Base-by-base conservation (phyloP, 257 asterid genomes). In the Datura wrightii region DNA sequence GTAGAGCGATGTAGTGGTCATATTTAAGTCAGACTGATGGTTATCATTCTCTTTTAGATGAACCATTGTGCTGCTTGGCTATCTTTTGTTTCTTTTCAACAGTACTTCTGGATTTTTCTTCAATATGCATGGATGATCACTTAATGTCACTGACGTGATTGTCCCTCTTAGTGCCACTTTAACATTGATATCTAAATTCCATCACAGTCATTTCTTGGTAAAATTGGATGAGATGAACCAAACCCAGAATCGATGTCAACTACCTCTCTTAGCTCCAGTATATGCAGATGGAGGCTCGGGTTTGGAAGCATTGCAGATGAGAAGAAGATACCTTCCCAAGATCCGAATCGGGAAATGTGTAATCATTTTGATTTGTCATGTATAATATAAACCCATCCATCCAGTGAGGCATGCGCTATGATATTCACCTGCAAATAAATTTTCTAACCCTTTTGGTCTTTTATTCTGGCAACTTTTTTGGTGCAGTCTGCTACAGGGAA, bases 321-420 rank as follows among this genome's bases (percentile, higher is more conserved):
- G 81, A 50, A 52, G 62, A 76, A 76, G 24, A 76, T 50, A 3
- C 62, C 24, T 76, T 76, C 46, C 82, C 31, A 14, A 76, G 31
- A 74, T 76, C 31, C 2, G 60, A 24, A 13, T 76, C 44, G 4
- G 42, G 62, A 31, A 76, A 52, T 76, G 8, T 76, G 46, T 76
- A 76, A 31, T 76, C 50, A 52, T 76, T 76, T 76, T 76, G 63
- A 52, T 76, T 52, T 50, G n/a, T 52, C 82, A 31, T 76, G 82
- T 76, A 31, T 31, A 14, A 52, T 76, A 14, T 52, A 76, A 50
- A 31, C 31, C 63, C 41, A 52, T 76, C 62, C 46, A 52, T 76
- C 62, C 46, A 52, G 46, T 76, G 63, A 76, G 2, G 60, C 81
- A 52, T 48, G 81, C 60, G 13, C 14, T 48, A 50, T 50, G 62